Conservation (phyloP, 2,329 filamentous ascomycete species). For the Thielaviopsis euricoi region DNA sequence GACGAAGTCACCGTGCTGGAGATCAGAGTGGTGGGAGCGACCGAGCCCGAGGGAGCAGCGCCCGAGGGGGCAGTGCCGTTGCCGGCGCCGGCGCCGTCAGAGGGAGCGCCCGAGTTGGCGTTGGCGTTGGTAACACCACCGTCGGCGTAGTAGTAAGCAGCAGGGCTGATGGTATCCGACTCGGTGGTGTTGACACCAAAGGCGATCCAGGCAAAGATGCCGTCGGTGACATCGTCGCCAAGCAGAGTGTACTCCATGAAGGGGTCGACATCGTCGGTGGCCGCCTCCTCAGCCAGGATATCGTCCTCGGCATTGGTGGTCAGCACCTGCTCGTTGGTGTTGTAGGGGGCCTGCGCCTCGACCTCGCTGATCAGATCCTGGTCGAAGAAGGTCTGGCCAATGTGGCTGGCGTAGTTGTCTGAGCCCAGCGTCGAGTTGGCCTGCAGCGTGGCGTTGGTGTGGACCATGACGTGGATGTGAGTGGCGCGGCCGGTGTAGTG, state of each 20-base stretch:
- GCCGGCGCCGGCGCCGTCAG: neutral
- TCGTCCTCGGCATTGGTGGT: conserved; percentile 34
- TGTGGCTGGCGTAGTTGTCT: conserved; percentile 34
- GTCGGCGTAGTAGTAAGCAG: conserved; percentile 18
- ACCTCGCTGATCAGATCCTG: conserved; percentile 35
- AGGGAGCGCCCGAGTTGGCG: neutral
- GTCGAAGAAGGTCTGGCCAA: conserved; percentile 48
- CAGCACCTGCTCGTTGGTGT: conserved; percentile 24
- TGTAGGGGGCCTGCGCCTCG: conserved; percentile 29
- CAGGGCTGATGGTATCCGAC: conserved; percentile 16
- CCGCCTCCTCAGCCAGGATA: conserved; percentile 29
- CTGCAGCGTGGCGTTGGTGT: conserved; percentile 20
- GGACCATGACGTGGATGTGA: conserved; percentile 25
- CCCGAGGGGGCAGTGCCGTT: neutral
- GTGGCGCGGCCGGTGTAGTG: conserved; percentile 25
- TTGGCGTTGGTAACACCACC: conserved; percentile 19
- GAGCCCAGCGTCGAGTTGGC: conserved; percentile 32
- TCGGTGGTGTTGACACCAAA: conserved; percentile 28
- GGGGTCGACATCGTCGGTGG: conserved; percentile 35
- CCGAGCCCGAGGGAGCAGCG: neutral
- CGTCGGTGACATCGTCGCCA: conserved; percentile 33
- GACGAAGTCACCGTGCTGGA: neutral
- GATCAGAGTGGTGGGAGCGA: neutral
- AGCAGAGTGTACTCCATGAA: conserved; percentile 41
- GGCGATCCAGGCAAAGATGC: conserved; percentile 36